These are phyloP conservation scores for Pythium rishiriense DNA, from an alignment of 352 stramenopile genomes.

Conservation along the genomic window DNA sequence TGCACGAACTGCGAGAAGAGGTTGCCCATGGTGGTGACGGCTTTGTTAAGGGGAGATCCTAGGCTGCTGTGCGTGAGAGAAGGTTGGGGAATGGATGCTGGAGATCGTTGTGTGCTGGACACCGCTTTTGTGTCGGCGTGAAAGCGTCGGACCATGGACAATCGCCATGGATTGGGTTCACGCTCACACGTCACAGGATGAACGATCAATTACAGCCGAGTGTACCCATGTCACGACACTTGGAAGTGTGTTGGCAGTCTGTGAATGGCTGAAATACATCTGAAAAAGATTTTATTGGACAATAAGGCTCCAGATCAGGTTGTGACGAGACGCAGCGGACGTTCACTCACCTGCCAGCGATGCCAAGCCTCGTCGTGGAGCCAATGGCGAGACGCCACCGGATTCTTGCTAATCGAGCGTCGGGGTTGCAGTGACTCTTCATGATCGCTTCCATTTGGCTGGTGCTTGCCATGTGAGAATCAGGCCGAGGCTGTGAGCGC, in stretches of 20 bases:
- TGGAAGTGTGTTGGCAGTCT: not conserved
- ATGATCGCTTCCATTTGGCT: not conserved
- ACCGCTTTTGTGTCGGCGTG: no score
- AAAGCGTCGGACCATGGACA: no score
- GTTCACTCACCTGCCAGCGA: not conserved
- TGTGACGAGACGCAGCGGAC: not conserved
- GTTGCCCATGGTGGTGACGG: conserved; percentile 42
- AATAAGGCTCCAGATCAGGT: not conserved
- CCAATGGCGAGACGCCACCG: not conserved
- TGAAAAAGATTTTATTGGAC: not conserved
- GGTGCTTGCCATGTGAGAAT: not conserved
- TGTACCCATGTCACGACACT: not conserved
- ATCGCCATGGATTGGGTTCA: not conserved
- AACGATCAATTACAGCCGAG: not conserved
- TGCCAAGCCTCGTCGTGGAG: not conserved
- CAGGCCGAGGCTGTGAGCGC: not conserved
- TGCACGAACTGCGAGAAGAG: conserved; percentile 39
- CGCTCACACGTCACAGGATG: no score
- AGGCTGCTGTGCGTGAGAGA: not conserved
- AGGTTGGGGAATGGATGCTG: not conserved
- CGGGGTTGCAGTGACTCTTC: no score
- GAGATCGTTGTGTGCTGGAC: no score
- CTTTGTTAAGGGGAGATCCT: not conserved
- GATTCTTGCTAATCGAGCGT: not conserved
- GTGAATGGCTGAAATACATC: not conserved